Conservation (phyloP, 106 monocot species). For the Dioscorea zingiberensis region DNA sequence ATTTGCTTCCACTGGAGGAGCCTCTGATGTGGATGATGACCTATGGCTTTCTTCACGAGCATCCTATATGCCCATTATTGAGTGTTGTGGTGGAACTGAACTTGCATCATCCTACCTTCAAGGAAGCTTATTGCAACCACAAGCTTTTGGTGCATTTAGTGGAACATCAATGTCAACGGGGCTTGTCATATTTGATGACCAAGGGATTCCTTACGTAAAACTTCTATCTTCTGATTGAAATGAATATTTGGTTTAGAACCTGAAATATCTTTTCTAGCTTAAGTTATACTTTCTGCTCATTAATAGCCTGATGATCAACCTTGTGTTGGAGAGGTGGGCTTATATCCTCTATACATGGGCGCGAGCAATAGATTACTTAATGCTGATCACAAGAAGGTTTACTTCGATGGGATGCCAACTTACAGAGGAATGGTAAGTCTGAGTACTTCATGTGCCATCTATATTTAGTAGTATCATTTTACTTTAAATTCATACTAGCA, state of each 20-base stretch:
- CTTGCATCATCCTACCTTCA: slow-evolving; percentile 75
- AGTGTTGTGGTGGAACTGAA: slow-evolving; percentile 94
- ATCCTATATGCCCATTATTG: slow-evolving; percentile 66
- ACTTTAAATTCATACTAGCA: too few species aligned
- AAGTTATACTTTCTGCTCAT: neutral
- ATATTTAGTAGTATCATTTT: too few species aligned
- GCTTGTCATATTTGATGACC: slow-evolving; percentile 73
- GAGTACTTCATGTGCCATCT: too few species aligned
- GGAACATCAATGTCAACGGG: slow-evolving; percentile 70
- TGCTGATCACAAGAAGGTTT: slow-evolving; percentile 80
- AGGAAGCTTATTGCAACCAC: slow-evolving; percentile 69
- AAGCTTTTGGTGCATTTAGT: slow-evolving; percentile 90
- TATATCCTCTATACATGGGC: slow-evolving; percentile 72
- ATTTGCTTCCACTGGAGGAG: slow-evolving; percentile 69
- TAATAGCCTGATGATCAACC: slow-evolving; percentile 79
- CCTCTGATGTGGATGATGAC: slow-evolving; percentile 85
- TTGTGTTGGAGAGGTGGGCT: slow-evolving; percentile 86
- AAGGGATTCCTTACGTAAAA: slow-evolving; percentile 67
- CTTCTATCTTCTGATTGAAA: neutral
- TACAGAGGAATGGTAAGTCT: slow-evolving; percentile 85
- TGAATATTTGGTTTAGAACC: neutral
- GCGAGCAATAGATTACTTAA: slow-evolving; percentile 70
- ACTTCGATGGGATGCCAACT: slow-evolving; percentile 85
- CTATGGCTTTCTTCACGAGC: slow-evolving; percentile 84
- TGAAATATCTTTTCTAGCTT: neutral